A percentile compares a stretch with the other conserved stretches of the same genome.
Conservation (phyloP, 129 eudicot species). For the Helianthus annuus region HanXRQr2.0-SUNRISE NC_035435.2:153824492-153824991, state of each 20-base stretch:
- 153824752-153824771: slow-evolving; percentile 90
- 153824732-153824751: neutral
- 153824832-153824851: neutral
- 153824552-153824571: too few species aligned
- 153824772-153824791: slow-evolving; percentile 89
- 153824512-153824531: too few species aligned
- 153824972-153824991: slow-evolving; percentile 90
- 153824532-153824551: too few species aligned
- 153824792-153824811: slow-evolving; percentile 86
- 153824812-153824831: slow-evolving; percentile 1
- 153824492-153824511: too few species aligned
- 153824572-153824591: too few species aligned
- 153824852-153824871: neutral
- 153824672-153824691: too few species aligned
- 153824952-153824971: slow-evolving; percentile 71
- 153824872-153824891: slow-evolving; percentile 42
- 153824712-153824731: too few species aligned
- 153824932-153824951: slow-evolving; percentile 74
- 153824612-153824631: too few species aligned
- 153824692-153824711: too few species aligned
- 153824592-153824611: too few species aligned
- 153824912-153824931: slow-evolving; percentile 99
- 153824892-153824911: slow-evolving; percentile 76
- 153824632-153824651: too few species aligned
- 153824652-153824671: too few species aligned